Evolutionary conservation across 148 eudicot species (phyloP), one percentile per base, ranked within the genome.

Genomic region (Tetragonia tetragonoides): DNA sequence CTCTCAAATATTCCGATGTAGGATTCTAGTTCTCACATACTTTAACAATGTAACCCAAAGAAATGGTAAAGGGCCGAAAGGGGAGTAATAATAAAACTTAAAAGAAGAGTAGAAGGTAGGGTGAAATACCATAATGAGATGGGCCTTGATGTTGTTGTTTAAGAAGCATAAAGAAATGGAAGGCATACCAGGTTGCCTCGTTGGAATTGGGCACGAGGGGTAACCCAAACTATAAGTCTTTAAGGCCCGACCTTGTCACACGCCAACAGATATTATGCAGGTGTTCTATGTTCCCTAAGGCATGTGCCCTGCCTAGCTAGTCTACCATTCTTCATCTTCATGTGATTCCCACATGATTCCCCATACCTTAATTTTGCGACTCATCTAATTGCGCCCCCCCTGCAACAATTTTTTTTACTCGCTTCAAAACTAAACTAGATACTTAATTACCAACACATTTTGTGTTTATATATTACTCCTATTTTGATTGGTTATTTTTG

Each of bases 331-430:
- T 38, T 61, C 66, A 61, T 18, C 18, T 56, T 80, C 91, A 86
- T 84, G 91, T 88, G 87, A 86, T 78, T 79, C 85, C 89, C 91
- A 88, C 86, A 74, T 86, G 87, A 82, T 47, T 38, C 51, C 69
- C 74, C 60, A 56, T 56, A 56, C 60, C 60, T 53, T 53, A 53
- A 3, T 15, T 53, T 15, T 10, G 9, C 17, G 3, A 10, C 3
- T 46, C 49, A 46, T 46, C 49, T 10, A 46, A 53, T 53, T 53
- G 57, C 16, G 17, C 57, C 2, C 34, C 34, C 34, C 1, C 34
- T 28, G 34, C 1, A 28, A 28, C 34, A 28, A 28, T 28, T 28
- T 28, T 28, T 28, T 28, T 28, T 28, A 28, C 34, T 28, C 34
- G 1, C 34, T 28, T 28, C 1, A 28, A 28, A 28, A 28, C 34